Evolutionary conservation across 345 rosid species (phyloP).

Genomic region (Chamaenerion angustifolium): DNA sequence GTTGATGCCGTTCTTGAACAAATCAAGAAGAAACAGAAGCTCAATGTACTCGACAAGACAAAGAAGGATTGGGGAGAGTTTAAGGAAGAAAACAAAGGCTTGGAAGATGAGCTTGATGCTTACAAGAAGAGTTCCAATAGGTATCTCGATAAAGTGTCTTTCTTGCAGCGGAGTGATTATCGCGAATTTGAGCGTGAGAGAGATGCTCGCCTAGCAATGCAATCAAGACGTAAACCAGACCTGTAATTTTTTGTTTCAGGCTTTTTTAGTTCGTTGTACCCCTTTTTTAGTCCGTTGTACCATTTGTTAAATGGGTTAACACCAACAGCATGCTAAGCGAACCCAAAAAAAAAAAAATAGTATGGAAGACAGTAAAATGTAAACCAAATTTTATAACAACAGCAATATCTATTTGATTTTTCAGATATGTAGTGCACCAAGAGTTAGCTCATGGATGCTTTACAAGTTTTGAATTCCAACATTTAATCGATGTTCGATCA

Average conservation of each 20-base stretch:
- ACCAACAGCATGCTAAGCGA: too few species aligned
- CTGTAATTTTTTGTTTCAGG: neutral
- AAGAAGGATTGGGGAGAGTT: conserved; percentile 97
- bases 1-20: conserved; percentile 87
- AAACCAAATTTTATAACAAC: too few species aligned
- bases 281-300: too few species aligned
- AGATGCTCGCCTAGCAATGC: conserved; percentile 73
- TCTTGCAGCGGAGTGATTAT: conserved; percentile 70
- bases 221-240: conserved; percentile 51
- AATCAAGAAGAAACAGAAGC: conserved; percentile 81
- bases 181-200: conserved; percentile 94
- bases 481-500: too few species aligned
- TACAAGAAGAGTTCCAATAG: conserved; percentile 93
- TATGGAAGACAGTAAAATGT: too few species aligned
- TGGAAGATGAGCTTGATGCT: conserved; percentile 76
- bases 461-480: too few species aligned
- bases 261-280: too few species aligned
- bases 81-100: conserved; percentile 69
- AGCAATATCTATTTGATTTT: too few species aligned
- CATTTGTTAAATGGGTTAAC: too few species aligned
- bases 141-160: conserved; percentile 71
- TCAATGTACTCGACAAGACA: conserved; percentile 83
- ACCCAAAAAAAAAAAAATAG: too few species aligned
- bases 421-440: too few species aligned
- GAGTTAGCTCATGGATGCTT: too few species aligned